A percentile compares a stretch with the other conserved stretches of the same genome.
Conservation (phyloP, 1,284 basidiomycete genomes). For the Melampsora americana region DNA sequence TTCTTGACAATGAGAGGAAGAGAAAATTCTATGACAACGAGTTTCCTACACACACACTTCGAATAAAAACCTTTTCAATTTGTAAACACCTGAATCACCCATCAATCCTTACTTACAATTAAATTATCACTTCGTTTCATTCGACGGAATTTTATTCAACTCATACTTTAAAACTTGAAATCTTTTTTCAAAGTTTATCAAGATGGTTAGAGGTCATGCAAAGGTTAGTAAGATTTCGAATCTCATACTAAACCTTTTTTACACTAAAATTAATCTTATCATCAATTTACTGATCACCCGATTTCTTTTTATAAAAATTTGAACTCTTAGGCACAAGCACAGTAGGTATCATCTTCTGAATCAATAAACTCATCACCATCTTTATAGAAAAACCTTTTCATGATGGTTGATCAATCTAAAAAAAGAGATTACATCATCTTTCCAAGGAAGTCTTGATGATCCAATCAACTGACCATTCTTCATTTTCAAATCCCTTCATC, state of each 20-base stretch:
- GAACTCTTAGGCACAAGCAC: constrained; percentile 28
- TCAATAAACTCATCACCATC: neutral
- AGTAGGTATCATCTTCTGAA: constrained; percentile 9
- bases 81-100: too few species aligned
- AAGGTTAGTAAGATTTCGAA: constrained; percentile 5
- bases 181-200: neutral
- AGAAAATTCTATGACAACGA: too few species aligned
- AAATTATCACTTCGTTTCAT: too few species aligned
- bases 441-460: too few species aligned
- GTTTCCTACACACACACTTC: too few species aligned
- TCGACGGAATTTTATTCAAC: too few species aligned
- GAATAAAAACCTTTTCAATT: too few species aligned
- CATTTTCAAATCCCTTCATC: neutral
- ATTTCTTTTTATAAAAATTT: neutral
- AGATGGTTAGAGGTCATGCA: constrained; percentile 36
- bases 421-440: neutral
- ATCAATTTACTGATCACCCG: neutral
- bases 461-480: too few species aligned
- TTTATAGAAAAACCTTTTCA: neutral
- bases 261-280: neutral
- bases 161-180: neutral
- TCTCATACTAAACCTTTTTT: neutral
- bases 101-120: too few species aligned
- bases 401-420: neutral
- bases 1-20: too few species aligned